A percentile compares a stretch with the other conserved stretches of the same genome.
phyloP scores from a whole-genome alignment of 1,284 basidiomycete species.

The Naganishia sp. region DNA sequence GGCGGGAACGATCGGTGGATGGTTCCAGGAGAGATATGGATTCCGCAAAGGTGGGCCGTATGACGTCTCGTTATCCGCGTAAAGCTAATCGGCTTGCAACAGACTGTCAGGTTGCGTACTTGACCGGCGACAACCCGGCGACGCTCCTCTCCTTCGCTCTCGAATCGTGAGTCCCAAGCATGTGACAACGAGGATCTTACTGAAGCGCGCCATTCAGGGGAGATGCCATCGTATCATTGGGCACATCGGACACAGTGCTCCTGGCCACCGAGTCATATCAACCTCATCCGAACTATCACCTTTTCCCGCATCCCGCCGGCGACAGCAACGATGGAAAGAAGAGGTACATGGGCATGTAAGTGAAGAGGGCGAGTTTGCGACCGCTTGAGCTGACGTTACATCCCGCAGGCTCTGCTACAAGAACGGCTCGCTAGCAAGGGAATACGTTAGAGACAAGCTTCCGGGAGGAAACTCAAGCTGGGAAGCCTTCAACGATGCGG shows the following conservation, averaged over 20 bases:
- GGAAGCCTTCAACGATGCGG: constrained; percentile 69
- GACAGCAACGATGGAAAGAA: constrained; percentile 33
- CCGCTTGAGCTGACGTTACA: neutral
- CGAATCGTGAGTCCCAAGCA: constrained; percentile 53
- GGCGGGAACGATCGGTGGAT: constrained; percentile 66
- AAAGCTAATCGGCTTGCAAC: constrained; percentile 1
- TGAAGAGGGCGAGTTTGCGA: constrained; percentile 53
- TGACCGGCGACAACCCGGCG: constrained; percentile 90
- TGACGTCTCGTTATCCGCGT: neutral
- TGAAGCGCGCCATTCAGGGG: constrained; percentile 24
- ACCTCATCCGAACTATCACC: constrained; percentile 56
- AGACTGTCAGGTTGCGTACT: constrained; percentile 79
- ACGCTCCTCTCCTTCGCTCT: constrained; percentile 66
- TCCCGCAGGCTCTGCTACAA: constrained; percentile 74
- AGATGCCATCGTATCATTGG: constrained; percentile 85
- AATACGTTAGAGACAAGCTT: constrained; percentile 73
- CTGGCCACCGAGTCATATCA: constrained; percentile 61
- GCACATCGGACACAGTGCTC: constrained; percentile 85
- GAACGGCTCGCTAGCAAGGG: constrained; percentile 78
- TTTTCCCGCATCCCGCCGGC: constrained; percentile 57
- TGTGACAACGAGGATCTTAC: neutral
- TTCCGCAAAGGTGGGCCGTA: constrained; percentile 63
- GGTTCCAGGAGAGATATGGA: constrained; percentile 76
- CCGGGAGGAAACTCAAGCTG: constrained; percentile 58
- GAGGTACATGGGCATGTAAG: constrained; percentile 53